phyloP scores from a whole-genome alignment of 2,329 filamentous ascomycete species.

The Colletotrichum endophyticum region DNA sequence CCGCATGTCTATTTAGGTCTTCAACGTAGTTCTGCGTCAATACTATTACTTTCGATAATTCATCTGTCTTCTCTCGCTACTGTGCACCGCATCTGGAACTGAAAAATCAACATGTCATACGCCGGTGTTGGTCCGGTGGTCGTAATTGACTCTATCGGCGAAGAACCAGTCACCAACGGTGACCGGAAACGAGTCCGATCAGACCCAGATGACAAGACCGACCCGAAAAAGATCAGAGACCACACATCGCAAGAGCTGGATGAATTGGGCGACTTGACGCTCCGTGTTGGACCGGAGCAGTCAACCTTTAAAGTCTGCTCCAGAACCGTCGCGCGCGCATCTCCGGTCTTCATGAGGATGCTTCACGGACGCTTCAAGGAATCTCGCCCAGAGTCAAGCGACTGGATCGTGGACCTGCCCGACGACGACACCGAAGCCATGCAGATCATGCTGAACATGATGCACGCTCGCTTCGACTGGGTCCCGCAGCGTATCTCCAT shows the following conservation, averaged over 20 bases:
- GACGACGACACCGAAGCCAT: not conserved
- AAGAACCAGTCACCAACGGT: fast-evolving
- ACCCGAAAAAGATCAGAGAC: not conserved
- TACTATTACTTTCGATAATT: fast-evolving
- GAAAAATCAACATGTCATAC: not conserved
- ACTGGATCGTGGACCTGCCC: not conserved
- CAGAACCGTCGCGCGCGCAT: not conserved
- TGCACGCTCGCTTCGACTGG: not conserved
- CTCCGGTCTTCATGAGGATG: not conserved
- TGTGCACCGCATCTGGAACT: not conserved
- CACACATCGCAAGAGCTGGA: not conserved
- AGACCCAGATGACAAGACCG: not conserved
- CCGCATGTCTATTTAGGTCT: not conserved
- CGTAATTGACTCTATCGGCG: not conserved
- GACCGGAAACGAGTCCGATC: fast-evolving
- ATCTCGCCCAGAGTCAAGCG: not conserved
- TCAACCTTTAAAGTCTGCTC: not conserved
- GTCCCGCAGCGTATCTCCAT: not conserved
- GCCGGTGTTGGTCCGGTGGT: not conserved
- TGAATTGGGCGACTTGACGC: not conserved
- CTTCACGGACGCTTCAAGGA: not conserved
- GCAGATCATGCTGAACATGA: not conserved
- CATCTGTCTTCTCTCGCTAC: not conserved
- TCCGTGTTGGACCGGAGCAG: not conserved
- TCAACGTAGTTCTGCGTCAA: fast-evolving